phyloP scores from a whole-genome alignment of 2,329 filamentous ascomycete species.

The Diaporthe ampelina region DNA sequence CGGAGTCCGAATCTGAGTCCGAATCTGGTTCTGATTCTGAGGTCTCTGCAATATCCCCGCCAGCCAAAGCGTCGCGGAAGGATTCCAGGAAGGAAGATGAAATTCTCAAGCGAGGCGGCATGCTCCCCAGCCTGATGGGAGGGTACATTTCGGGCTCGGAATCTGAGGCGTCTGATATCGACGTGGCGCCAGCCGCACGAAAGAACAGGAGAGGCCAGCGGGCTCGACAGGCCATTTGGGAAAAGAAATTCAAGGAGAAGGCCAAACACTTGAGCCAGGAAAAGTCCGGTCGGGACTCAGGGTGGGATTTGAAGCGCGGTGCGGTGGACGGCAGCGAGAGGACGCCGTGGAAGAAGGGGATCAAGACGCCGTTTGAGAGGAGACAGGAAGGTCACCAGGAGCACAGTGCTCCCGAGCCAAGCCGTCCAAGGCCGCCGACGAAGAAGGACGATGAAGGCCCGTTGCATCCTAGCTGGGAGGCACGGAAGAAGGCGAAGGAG shows the following conservation, averaged over 20 bases:
- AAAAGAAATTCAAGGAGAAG: constrained; percentile 81
- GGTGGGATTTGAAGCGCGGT: constrained; percentile 71
- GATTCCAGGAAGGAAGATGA: constrained; percentile 46
- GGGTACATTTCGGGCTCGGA: constrained; percentile 86
- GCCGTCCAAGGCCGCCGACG: constrained; percentile 24
- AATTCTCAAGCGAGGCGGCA: constrained; percentile 63
- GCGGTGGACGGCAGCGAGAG: constrained; percentile 62
- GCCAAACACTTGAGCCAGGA: constrained; percentile 74
- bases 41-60: constrained; percentile 42
- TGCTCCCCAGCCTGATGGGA: constrained; percentile 82
- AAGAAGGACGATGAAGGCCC: constrained; percentile 51
- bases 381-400: constrained; percentile 30
- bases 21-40: constrained; percentile 34
- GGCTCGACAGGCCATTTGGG: constrained; percentile 83
- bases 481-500: constrained; percentile 73
- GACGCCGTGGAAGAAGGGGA: constrained; percentile 69
- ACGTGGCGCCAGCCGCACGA: constrained; percentile 68
- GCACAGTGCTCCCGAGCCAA: constrained; percentile 17
- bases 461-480: constrained; percentile 76
- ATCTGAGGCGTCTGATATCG: constrained; percentile 73
- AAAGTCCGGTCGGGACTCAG: constrained; percentile 60
- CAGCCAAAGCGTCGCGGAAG: constrained; percentile 44
- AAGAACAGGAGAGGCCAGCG: constrained; percentile 85
- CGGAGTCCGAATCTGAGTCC: not conserved
- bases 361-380: constrained; percentile 51